Conservation (phyloP, 2,329 filamentous ascomycete genomes). For the Microcyclosporella mali region DNA sequence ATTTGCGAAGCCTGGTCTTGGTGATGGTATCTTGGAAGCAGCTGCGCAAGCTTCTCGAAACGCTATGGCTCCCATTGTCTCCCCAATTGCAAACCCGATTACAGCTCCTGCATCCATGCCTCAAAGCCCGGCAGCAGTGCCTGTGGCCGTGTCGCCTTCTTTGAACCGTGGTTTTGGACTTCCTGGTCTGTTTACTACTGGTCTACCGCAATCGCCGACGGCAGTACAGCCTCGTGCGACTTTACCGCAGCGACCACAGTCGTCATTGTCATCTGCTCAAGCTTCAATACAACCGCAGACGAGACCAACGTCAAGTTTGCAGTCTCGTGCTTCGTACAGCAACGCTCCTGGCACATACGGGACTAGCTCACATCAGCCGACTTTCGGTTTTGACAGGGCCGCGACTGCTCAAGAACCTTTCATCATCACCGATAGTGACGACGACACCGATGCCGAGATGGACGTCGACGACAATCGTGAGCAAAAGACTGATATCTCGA, state of each 20-base stretch:
- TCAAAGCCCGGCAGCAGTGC: slow-evolving; percentile 2
- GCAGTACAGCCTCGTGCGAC: too few species aligned
- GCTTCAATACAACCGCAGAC: too few species aligned
- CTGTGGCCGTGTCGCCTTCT: slow-evolving; percentile 7
- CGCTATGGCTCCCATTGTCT: not conserved
- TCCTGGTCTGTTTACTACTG: slow-evolving; percentile 27
- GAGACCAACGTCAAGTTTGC: too few species aligned
- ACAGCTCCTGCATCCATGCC: not conserved
- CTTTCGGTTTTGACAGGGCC: slow-evolving; percentile 52
- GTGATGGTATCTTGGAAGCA: slow-evolving; percentile 11
- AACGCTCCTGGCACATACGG: too few species aligned
- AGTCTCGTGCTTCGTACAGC: too few species aligned
- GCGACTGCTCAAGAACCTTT: slow-evolving; percentile 53
- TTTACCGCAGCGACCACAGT: too few species aligned
- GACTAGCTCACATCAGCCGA: slow-evolving; percentile 34
- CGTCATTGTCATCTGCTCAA: too few species aligned
- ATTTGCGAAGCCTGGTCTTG: slow-evolving; percentile 4
- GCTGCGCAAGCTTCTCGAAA: not conserved
- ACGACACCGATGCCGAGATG: slow-evolving; percentile 32
- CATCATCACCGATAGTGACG: slow-evolving; percentile 77
- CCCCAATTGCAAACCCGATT: not conserved
- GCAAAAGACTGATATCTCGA: not conserved
- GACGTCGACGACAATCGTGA: slow-evolving; percentile 12
- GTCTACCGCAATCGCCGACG: not conserved
- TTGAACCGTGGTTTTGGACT: slow-evolving; percentile 17